Base-by-base conservation (phyloP, 1,139 yeast species). In the Hyphopichia pseudoburtonii region DNA sequence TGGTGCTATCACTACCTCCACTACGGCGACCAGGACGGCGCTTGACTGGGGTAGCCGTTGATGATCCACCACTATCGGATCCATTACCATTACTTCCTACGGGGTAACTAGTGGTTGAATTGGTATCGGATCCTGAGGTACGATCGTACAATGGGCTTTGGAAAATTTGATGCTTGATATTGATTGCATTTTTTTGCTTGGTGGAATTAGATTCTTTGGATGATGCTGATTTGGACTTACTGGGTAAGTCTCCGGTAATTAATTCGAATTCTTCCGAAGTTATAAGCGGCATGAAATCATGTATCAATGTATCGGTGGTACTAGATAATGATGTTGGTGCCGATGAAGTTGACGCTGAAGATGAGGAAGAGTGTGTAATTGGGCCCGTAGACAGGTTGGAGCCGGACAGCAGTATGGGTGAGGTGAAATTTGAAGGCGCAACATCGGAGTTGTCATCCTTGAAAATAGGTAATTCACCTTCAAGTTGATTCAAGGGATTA, bases 111-210 rank as follows among this genome's bases (percentile, higher is more conserved):
- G 19, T 27, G 12, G 23, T 24, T n/a, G 19, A 18, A 42, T 64
- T 64, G 3, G 73, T 62, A 40, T 71, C 76, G 0, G 74, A 67
- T 0, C 75, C 76, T 2, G 73, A 65, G 1, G 73, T 66, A 29
- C 52, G 45, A 37, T 70, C 76, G 43, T 71, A 71, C 19, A 71
- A 54, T 11, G 74, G 48, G 40, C 60, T 64, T 45, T 62, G 69
- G 51, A 71, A 70, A 5, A 71, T 67, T 37, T 64, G 64, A 45
- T 71, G 75, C 38, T 66, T 67, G 36, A 63, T 44, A 26, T 51
- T 54, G 12, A 43, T 47, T 24, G 50, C 31, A 33, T 50, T 41
- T 32, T 45, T 45, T 24, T 44, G 47, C 21, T 54, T 54, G 25
- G 50, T 39, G 15, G 29, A 27, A 16, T 14, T 17, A 6, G 31